Conservation (phyloP, 257 asterid species). For the Phtheirospermum japonicum region DNA sequence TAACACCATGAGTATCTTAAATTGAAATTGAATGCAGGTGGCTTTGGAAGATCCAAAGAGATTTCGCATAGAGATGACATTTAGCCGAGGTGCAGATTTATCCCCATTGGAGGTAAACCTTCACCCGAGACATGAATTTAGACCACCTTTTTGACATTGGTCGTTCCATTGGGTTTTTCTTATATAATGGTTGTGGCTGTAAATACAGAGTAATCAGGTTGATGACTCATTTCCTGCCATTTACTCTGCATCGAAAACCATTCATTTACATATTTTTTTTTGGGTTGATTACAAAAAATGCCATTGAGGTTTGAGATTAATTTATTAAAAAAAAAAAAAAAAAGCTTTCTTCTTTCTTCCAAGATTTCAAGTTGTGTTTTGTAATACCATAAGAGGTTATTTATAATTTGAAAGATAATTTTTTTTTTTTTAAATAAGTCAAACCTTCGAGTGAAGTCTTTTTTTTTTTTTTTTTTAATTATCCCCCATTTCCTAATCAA, state of each 20-base stretch:
- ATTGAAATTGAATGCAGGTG: slow-evolving; percentile 50
- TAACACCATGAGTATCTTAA: slow-evolving; percentile 16
- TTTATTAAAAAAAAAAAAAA: background rate
- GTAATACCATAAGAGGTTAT: background rate
- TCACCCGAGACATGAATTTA: background rate
- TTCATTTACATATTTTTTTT: background rate
- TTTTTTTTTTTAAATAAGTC: too few relatives aligned
- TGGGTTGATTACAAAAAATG: background rate
- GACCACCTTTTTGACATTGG: background rate
- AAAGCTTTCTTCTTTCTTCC: too few relatives aligned
- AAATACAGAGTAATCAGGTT: slow-evolving; percentile 1
- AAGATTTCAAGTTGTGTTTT: background rate
- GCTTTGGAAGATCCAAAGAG: slow-evolving; percentile 92
- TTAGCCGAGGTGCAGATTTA: slow-evolving; percentile 97
- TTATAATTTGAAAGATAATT: background rate
- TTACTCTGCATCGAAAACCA: too few relatives aligned
- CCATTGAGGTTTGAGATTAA: background rate
- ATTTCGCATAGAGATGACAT: slow-evolving; percentile 84
- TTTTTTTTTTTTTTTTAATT: too few relatives aligned
- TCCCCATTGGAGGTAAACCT: slow-evolving; percentile 83
- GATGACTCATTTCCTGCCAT: background rate
- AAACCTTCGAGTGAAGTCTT: too few relatives aligned
- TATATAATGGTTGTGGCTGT: background rate
- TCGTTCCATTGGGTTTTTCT: slow-evolving; percentile 5
- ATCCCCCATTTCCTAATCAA: too few relatives aligned